phyloP scores from a whole-genome alignment of 2,329 filamentous ascomycete species.

The Colletotrichum sp. region DNA sequence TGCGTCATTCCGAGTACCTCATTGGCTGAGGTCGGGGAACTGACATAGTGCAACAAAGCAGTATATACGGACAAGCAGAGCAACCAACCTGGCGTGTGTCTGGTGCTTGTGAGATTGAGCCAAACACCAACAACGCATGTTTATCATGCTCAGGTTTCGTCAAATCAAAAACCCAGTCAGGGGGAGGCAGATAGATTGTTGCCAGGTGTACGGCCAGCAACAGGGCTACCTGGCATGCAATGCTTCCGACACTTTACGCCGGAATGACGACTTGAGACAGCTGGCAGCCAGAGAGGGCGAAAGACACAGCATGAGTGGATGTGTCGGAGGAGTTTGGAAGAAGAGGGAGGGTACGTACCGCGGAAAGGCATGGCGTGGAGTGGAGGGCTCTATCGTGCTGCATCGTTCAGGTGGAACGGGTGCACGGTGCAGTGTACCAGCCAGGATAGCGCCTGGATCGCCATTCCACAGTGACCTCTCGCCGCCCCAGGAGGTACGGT shows the following conservation, averaged over 20 bases:
- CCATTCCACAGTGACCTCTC: neutral
- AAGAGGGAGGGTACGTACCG: neutral
- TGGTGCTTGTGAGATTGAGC: neutral
- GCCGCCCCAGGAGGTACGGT: neutral
- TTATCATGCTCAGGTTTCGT: neutral
- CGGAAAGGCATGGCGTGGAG: neutral
- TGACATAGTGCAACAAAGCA: neutral
- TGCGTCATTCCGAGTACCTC: neutral
- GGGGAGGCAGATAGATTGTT: neutral
- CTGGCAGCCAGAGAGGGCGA: neutral
- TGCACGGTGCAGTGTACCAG: neutral
- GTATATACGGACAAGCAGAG: neutral
- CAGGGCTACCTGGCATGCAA: neutral
- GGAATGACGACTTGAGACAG: neutral
- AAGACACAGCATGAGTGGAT: neutral
- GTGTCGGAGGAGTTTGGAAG: neutral
- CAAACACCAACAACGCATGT: neutral
- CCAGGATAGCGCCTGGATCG: neutral
- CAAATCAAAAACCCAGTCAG: neutral
- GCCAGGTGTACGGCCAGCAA: neutral
- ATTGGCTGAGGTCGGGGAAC: neutral
- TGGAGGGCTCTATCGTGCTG: neutral
- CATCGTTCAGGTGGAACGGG: constrained; percentile 15
- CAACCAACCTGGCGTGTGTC: neutral
- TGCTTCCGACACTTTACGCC: neutral